phyloP scores from a whole-genome alignment of 495 filamentous ascomycete species.

The Penicillium nucicola region DNA sequence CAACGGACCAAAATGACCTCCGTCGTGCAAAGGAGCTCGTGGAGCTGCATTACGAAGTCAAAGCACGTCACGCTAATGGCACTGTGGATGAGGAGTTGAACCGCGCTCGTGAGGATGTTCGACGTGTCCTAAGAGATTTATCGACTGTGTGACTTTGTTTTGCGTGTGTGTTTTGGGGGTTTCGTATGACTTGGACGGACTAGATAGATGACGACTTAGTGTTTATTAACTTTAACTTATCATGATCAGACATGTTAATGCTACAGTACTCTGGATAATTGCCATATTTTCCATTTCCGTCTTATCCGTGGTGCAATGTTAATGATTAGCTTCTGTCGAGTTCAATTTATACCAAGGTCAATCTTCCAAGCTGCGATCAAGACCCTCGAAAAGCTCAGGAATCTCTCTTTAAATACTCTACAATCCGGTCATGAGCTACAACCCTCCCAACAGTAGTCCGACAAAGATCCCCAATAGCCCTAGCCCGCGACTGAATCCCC shows the following conservation, averaged over 20 bases:
- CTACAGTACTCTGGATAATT: too few species aligned
- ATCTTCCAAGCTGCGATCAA: background rate
- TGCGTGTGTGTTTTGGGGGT: background rate
- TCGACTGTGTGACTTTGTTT: background rate
- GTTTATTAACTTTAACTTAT: too few species aligned
- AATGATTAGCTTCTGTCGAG: too few species aligned
- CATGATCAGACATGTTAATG: background rate
- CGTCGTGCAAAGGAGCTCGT: slow-evolving; percentile 56
- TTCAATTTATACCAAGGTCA: too few species aligned
- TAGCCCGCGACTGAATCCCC: slow-evolving; percentile 10
- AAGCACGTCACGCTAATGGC: slow-evolving; percentile 37
- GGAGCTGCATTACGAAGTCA: slow-evolving; percentile 55
- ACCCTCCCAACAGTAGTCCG: slow-evolving; percentile 16
- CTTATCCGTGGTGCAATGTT: too few species aligned
- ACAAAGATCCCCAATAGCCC: slow-evolving; percentile 15
- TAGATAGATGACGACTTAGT: too few species aligned
- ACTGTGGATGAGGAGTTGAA: slow-evolving; percentile 43
- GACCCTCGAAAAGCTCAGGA: background rate
- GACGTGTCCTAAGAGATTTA: slow-evolving; percentile 38
- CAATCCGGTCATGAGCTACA: slow-evolving; percentile 21
- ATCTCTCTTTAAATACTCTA: slow-evolving; percentile 11
- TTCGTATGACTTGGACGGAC: background rate
- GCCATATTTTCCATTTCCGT: too few species aligned
- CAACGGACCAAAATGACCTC: slow-evolving; percentile 36
- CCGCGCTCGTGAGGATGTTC: slow-evolving; percentile 44